Base-by-base conservation (phyloP, 129 eudicot species). In the Artemisia tridentata region DNA sequence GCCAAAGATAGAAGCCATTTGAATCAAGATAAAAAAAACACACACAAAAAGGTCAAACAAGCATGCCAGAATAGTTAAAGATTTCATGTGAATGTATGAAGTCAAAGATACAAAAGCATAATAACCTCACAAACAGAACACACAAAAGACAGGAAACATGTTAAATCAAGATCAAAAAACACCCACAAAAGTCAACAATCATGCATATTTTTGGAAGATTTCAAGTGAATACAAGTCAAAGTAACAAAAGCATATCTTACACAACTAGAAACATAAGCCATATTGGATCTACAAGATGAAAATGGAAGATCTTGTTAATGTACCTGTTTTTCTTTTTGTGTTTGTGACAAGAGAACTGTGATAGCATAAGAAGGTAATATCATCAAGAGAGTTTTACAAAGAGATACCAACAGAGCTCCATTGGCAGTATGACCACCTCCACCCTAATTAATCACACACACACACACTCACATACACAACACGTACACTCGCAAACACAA, bases 341-440 rank as follows among this genome's bases (percentile, higher is more conserved):
- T 72, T 57, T 18, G 34, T 18, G 18, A 67, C 18, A 29, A 29
- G 67, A 21, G 15, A 55, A 19, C 47, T 3, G 11, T 72, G 48
- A 29, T 21, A 19, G 45, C 4, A 46, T 31, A 69, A 4, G 19
- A n/a, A 47, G 63, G 41, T 48, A 29, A 61, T 49, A 72, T 72
- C 49, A 68, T 76, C 80, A 68, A 68, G 87, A 77, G 95, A 82
- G 88, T 83, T 91, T 88, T 77, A 82, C 86, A 83, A 88, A 88
- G 92, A 81, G 89, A 86, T 79, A 75, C 88, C 86, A 78, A 86
- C 92, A 88, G 84, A 88, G 86, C 86, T 88, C 96, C 45, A 86
- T 88, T 91, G 96, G 85, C 97, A 91, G 90, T 79, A 91, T 91
- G 90, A 79, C 97, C 96, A 91, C 97, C 97, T 91, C 97, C 86